These are phyloP conservation scores for Santalum album DNA, from an alignment of 164 flowering plant species.

Conservation along the genomic window DNA sequence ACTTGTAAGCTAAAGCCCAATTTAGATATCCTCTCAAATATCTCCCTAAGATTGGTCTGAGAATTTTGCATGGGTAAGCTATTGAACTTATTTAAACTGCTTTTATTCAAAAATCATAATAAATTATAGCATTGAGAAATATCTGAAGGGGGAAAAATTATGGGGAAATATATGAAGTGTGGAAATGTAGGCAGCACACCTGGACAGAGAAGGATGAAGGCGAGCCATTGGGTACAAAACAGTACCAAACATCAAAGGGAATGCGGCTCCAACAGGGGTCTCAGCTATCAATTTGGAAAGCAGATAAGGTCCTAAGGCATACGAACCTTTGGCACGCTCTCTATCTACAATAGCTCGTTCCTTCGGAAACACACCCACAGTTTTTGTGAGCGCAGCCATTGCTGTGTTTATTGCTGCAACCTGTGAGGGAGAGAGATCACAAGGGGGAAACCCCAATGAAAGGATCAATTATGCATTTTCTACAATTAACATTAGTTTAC, in stretches of 20 bases:
- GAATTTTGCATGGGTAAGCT: too few species aligned
- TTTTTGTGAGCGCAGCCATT: slow-evolving; percentile 98
- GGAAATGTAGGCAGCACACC: slow-evolving; percentile 26
- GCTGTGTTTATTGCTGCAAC: slow-evolving; percentile 98
- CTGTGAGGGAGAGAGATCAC: slow-evolving; percentile 21
- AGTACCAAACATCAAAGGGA: slow-evolving; percentile 91
- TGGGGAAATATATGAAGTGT: too few species aligned
- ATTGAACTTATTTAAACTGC: too few species aligned
- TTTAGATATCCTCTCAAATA: too few species aligned
- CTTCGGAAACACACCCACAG: slow-evolving; percentile 89
- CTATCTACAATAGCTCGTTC: slow-evolving; percentile 92
- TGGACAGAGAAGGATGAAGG: slow-evolving; percentile 74
- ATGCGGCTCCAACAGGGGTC: slow-evolving; percentile 88
- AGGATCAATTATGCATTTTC: too few species aligned
- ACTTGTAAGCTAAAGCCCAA: too few species aligned
- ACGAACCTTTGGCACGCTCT: slow-evolving; percentile 89
- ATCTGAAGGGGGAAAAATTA: too few species aligned
- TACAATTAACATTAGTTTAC: too few species aligned
- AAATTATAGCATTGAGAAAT: too few species aligned
- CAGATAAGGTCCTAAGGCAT: slow-evolving; percentile 79
- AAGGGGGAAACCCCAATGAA: too few species aligned
- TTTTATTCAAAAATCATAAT: too few species aligned
- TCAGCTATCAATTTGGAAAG: slow-evolving; percentile 89
- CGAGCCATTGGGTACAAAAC: slow-evolving; percentile 92
- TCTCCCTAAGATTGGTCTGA: too few species aligned